Conservation (phyloP, 768 basidiomycete genomes). For the Rhodotorula kratochvilovae region DNA sequence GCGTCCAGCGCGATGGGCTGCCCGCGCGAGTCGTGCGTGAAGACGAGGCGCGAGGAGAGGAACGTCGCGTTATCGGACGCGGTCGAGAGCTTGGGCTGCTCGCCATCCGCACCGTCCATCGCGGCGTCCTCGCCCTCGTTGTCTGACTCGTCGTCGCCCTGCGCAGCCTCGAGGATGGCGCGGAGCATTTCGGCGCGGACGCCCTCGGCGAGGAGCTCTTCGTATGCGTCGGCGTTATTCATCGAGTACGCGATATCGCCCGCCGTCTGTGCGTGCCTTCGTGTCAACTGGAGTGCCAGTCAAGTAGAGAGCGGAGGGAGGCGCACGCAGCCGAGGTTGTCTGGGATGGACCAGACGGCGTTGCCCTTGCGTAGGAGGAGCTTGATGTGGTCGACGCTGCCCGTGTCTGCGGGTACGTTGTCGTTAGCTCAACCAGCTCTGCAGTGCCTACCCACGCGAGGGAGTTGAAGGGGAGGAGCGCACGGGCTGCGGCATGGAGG, state of each 20-base stretch:
- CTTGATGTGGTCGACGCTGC: conserved; percentile 62
- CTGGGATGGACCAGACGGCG: conserved; percentile 76
- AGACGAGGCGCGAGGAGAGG: conserved; percentile 65
- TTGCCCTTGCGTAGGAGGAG: conserved; percentile 64
- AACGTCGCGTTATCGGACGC: conserved; percentile 53
- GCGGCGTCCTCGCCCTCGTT: conserved; percentile 22
- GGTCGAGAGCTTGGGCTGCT: conserved; percentile 25
- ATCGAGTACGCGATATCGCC: conserved; percentile 84
- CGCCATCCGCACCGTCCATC: conserved; percentile 48
- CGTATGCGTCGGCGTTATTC: conserved; percentile 71
- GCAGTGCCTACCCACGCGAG: too few relatives aligned
- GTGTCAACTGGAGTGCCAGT: not conserved
- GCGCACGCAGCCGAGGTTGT: conserved; percentile 36
- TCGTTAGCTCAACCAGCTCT: too few relatives aligned
- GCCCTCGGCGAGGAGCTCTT: conserved; percentile 80
- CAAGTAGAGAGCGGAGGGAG: conserved; percentile 8
- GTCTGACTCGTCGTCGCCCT: not conserved
- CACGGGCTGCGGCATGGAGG: conserved; percentile 71
- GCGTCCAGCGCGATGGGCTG: conserved; percentile 76
- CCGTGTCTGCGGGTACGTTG: conserved; percentile 54
- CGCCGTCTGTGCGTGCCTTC: too few relatives aligned
- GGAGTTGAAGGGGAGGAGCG: not conserved
- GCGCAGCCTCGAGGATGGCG: conserved; percentile 33
- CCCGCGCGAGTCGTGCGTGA: conserved; percentile 63
- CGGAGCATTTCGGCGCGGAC: conserved; percentile 69